Evolutionary conservation across 2,329 filamentous ascomycete species (phyloP).

Genomic region (Fusarium sp.): DNA sequence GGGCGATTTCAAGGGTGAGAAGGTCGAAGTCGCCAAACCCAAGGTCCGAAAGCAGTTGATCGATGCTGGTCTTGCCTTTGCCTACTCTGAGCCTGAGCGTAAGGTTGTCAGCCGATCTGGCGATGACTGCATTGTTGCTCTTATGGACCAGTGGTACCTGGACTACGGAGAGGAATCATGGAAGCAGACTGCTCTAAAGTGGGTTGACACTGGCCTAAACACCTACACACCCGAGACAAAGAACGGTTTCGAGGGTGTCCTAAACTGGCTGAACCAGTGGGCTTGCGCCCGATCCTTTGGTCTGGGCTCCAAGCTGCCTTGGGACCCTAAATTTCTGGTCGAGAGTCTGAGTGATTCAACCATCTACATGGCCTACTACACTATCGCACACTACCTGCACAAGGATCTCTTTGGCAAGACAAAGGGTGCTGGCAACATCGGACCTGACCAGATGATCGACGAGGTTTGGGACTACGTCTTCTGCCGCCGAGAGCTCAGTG

Average conservation of each 20-base stretch:
- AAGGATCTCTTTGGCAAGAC: conserved; percentile 87
- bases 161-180: conserved; percentile 95
- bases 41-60: conserved; percentile 86
- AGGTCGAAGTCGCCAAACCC: conserved; percentile 88
- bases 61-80: conserved; percentile 84
- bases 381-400: conserved; percentile 78
- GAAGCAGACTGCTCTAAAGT: conserved; percentile 81
- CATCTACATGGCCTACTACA: conserved; percentile 90
- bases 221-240: conserved; percentile 84
- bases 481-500: conserved; percentile 77
- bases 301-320: conserved; percentile 93
- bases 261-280: conserved; percentile 97
- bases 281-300: conserved; percentile 93
- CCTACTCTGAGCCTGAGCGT: conserved; percentile 93
- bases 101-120: conserved; percentile 90
- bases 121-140: conserved; percentile 92
- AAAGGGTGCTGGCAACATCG: conserved; percentile 77
- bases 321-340: conserved; percentile 92
- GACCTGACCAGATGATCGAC: conserved; percentile 89
- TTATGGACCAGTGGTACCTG: conserved; percentile 97
- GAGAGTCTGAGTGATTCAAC: conserved; percentile 94
- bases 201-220: conserved; percentile 81
- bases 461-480: conserved; percentile 98
- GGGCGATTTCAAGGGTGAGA: conserved; percentile 89
- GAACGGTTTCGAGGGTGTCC: conserved; percentile 85